Evolutionary conservation across 129 eudicot genomes (phyloP), one percentile per base, ranked within the genome.

Genomic region (Erigeron canadensis): DNA sequence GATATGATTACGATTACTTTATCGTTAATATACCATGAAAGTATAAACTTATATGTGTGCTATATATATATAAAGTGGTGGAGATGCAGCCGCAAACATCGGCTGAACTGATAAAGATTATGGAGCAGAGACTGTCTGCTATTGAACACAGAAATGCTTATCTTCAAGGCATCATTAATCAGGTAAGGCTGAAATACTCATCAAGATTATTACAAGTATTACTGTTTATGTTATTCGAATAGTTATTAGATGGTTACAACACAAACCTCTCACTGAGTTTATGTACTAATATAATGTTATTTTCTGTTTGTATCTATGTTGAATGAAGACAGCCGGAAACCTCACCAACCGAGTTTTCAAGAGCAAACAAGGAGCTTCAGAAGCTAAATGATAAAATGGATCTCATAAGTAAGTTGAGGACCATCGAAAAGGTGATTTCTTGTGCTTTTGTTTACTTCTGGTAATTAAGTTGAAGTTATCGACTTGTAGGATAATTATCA

Each of bases 321-420:
- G 63, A 72, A 62, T 84, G 77, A 85, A 85, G 90, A 82, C 93
- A 94, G 97, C 95, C 93, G 4, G 96, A 89, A 51, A 84, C 81
- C 82, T 79, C 85, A 69, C 93, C 92, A 2, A 76, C 80, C 0
- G 98, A 94, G 67, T 89, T 77, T 81, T 71, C 92, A 40, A 84
- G 79, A 73, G 98, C 98, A 55, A 89, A 94, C 76, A 93, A 93
- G 82, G 98, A 93, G 82, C 90, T 93, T 47, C 82, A 76, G 76
- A 87, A 71, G 69, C 92, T 93, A 58, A 83, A 77, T 22, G 44
- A 73, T 53, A 77, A 92, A 40, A 53, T 85, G 70, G 87, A 85
- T 64, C 89, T 89, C n/a, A 86, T 93, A 53, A 78, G 62, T 38
- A 80, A 89, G 77, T 64, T 89, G 84, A 93, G 98, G 79, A 69